Evolutionary conservation across 305 asterid genomes (phyloP).

Genomic region (Andrographis paniculata): DNA sequence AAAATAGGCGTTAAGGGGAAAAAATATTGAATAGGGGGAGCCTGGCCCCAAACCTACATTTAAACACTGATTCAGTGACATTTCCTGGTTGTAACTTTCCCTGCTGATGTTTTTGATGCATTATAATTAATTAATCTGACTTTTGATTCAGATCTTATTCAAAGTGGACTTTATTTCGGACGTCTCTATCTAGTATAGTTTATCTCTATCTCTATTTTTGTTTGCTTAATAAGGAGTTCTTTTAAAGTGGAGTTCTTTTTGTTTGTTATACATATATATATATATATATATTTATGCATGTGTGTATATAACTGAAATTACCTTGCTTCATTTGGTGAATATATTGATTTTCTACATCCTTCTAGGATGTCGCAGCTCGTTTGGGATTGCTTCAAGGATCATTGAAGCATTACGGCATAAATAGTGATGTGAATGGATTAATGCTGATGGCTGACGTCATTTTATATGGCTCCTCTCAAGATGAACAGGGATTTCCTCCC

Average conservation of each 20-base stretch:
- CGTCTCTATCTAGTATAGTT: not conserved
- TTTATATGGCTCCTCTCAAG: slow-evolving; percentile 82
- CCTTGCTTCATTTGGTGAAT: slow-evolving; percentile 12
- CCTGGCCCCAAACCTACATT: too few relatives aligned
- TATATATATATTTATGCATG: too few relatives aligned
- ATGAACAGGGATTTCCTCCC: slow-evolving; percentile 88
- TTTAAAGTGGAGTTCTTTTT: slow-evolving; percentile 9
- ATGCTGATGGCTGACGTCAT: slow-evolving; percentile 83
- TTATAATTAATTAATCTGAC: not conserved
- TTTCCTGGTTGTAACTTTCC: not conserved
- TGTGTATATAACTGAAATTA: slow-evolving; percentile 10
- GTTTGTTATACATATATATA: too few relatives aligned
- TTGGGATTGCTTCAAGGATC: slow-evolving; percentile 71
- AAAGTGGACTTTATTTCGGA: not conserved
- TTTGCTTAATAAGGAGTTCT: slow-evolving; percentile 12
- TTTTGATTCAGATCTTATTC: slow-evolving; percentile 1
- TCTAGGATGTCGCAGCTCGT: slow-evolving; percentile 66
- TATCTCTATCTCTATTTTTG: slow-evolving; percentile 7
- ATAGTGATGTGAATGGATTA: slow-evolving; percentile 61
- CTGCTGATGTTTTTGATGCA: slow-evolving; percentile 11
- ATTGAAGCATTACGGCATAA: slow-evolving; percentile 62
- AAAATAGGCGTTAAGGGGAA: too few relatives aligned
- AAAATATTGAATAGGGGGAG: too few relatives aligned
- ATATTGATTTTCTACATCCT: slow-evolving; percentile 16
- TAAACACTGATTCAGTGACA: slow-evolving; percentile 5